Percentiles rank a stretch among this genome's conserved stretches.
These are phyloP conservation scores for Trichoderma lentiforme DNA, from an alignment of 2,329 filamentous ascomycete genomes.

Conservation along the genomic window DNA sequence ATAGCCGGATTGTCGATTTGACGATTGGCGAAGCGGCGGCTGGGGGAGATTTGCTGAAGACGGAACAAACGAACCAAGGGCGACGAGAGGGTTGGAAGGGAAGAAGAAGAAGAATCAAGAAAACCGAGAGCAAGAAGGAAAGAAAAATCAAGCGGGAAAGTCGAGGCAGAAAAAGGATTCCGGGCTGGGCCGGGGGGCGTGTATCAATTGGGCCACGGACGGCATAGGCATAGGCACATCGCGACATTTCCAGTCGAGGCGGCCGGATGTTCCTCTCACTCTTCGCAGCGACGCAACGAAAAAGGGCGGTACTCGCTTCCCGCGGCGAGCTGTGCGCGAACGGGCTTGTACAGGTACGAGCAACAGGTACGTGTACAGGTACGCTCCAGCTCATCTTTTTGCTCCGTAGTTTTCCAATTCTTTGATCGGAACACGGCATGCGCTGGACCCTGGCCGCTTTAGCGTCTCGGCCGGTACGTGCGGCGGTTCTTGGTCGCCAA, in stretches of 20 bases:
- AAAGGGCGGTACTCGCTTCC: not conserved
- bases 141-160: not conserved
- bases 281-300: not conserved
- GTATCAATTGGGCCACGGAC: not conserved
- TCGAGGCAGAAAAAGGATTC: constrained; percentile 10
- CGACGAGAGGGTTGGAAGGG: constrained; percentile 10
- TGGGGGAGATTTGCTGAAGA: not conserved
- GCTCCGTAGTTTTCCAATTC: not conserved
- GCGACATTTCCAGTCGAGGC: not conserved
- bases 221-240: not conserved
- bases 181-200: not conserved
- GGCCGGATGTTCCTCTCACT: not conserved
- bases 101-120: constrained; percentile 2
- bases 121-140: not conserved
- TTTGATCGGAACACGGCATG: constrained; percentile 20
- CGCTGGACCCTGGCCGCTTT: constrained; percentile 15
- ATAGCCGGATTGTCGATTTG: constrained; percentile 12
- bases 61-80: constrained; percentile 4
- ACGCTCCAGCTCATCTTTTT: not conserved
- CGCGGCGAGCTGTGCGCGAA: not conserved
- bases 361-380: not conserved
- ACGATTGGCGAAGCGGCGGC: constrained; percentile 3
- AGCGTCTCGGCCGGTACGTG: constrained; percentile 16
- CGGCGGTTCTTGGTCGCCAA: constrained; percentile 9
- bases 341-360: not conserved